Evolutionary conservation across 1,284 basidiomycete genomes (phyloP).

Genomic region (Ceratobasidium papillatum): DNA sequence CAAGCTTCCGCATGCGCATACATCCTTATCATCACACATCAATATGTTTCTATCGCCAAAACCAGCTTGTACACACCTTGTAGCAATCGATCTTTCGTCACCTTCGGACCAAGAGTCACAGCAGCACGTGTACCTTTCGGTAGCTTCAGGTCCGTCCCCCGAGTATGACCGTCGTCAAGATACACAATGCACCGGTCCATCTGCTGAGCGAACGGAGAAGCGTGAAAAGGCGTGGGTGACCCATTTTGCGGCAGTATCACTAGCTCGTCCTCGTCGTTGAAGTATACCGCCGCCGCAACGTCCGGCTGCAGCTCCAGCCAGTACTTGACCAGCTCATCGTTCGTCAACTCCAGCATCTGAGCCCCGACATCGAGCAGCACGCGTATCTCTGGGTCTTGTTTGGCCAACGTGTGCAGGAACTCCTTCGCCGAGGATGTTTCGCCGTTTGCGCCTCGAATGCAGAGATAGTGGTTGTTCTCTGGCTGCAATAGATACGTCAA

Average conservation of each 20-base stretch:
- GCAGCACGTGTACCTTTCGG: constrained; percentile 58
- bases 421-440: constrained; percentile 48
- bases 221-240: too few species aligned
- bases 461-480: too few species aligned
- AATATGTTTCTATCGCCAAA: too few species aligned
- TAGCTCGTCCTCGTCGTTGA: too few species aligned
- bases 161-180: constrained; percentile 66
- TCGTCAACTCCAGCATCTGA: constrained; percentile 63
- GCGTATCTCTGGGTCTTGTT: constrained; percentile 53
- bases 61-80: too few species aligned
- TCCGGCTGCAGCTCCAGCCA: constrained; percentile 55
- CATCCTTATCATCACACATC: constrained; percentile 54
- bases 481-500: too few species aligned
- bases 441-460: constrained; percentile 46
- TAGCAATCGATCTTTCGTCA: constrained; percentile 63
- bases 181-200: constrained; percentile 61
- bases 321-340: constrained; percentile 53
- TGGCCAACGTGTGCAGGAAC: constrained; percentile 53
- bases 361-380: constrained; percentile 68
- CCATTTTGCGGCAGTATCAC: too few species aligned
- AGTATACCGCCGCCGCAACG: too few species aligned
- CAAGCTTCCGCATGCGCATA: constrained; percentile 63
- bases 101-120: constrained; percentile 63
- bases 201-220: too few species aligned
- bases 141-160: constrained; percentile 66